These are phyloP conservation scores for Exserohilum rostratum DNA, from an alignment of 2,329 filamentous ascomycete species.

Conservation along the genomic window DNA sequence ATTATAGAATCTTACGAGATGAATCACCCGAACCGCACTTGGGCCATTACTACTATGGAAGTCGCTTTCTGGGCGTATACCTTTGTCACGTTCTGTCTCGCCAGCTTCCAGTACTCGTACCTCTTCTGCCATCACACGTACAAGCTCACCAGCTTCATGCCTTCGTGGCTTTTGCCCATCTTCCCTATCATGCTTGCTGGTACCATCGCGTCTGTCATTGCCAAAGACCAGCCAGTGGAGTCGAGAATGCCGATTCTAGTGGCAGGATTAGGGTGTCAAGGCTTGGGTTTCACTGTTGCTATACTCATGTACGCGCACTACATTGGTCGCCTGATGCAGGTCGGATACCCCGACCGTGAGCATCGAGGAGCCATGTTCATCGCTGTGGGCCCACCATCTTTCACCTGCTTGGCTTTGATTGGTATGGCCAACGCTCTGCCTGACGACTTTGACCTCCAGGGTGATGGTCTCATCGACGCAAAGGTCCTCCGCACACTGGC, in stretches of 20 bases:
- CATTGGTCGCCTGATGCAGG: conserved; percentile 73
- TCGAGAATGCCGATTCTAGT: conserved; percentile 67
- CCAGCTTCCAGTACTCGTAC: conserved; percentile 63
- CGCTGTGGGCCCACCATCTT: conserved; percentile 75
- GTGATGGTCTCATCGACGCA: conserved; percentile 54
- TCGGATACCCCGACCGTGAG: conserved; percentile 66
- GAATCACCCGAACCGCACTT: conserved; percentile 49
- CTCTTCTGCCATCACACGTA: conserved; percentile 67
- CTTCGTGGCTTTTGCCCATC: conserved; percentile 75
- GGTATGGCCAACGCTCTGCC: conserved; percentile 66
- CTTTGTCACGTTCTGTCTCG: conserved; percentile 49
- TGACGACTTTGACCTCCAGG: conserved; percentile 55
- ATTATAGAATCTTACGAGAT: conserved; percentile 40
- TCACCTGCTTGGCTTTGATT: conserved; percentile 72
- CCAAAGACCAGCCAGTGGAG: conserved; percentile 63
- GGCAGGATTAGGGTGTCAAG: conserved; percentile 72
- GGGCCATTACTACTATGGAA: conserved; percentile 49
- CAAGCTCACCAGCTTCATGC: conserved; percentile 71
- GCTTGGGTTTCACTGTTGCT: conserved; percentile 71
- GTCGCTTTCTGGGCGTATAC: conserved; percentile 54
- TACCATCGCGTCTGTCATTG: conserved; percentile 71
- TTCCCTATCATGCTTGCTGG: conserved; percentile 77
- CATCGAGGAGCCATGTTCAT: conserved; percentile 75
- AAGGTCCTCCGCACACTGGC: conserved; percentile 54
- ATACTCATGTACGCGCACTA: conserved; percentile 76